Evolutionary conservation across 2,329 filamentous ascomycete species (phyloP), one percentile per base, ranked within the genome.

Genomic region (Neofusicoccum ribis): DNA sequence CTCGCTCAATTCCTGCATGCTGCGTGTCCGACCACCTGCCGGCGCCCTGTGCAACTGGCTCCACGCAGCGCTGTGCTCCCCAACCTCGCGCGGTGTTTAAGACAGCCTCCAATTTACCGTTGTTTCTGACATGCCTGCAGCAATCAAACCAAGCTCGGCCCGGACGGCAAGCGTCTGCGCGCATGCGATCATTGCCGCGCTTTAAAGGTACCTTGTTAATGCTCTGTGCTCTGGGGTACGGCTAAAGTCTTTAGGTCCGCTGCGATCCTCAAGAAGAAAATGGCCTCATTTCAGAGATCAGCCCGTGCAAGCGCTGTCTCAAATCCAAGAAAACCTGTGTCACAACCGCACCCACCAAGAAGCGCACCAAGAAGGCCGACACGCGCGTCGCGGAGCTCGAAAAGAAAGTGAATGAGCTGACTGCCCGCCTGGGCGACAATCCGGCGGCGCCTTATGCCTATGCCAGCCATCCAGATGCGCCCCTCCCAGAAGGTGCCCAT

Each of bases 321-420:
- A 96, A 96, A 79, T 91, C 92, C 15, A 58, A 54, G 36, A 50
- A 49, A 34, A n/a, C 37, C 3, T 49, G 73, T 67, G 73, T 78
- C 58, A 78, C 76, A 67, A 96, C 92, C 0, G 86, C 88, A 68
- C 91, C 87, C 0, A 87, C 83, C 14, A 79, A 92, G 46, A 96
- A 96, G 79, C 85, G 93, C 50, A 91, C 94, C 81, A 96, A 94
- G 82, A 96, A 96, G 83, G 93, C 91, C 63, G 93, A 96, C 75
- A 94, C 88, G 69, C 85, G 92, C 60, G 93, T 97, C 12, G 90
- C 92, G 8, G 93, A 97, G 81, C 83, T 97, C 60, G 93, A 97
- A 82, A 92, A 90, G 82, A 96, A 96, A 81, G 94, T 97, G 68
- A 92, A 97, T 80, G 91, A 90, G 8, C 76, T 97, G 74, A 96